Conservation (phyloP, 805 yeast species). For the Yarrowia bubula region DNA sequence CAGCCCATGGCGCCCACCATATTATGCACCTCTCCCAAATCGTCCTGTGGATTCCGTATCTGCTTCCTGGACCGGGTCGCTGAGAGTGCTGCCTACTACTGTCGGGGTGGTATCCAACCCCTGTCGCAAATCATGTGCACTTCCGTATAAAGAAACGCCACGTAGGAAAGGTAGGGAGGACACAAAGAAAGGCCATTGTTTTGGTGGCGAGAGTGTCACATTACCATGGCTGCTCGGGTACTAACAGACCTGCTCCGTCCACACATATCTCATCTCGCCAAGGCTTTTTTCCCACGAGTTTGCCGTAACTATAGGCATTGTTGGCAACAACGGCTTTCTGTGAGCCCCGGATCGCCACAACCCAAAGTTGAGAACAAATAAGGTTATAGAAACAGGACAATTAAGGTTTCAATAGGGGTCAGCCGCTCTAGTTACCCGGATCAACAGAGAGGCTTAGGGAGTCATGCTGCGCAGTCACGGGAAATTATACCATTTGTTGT, state of each 20-base stretch:
- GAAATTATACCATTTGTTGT: not conserved
- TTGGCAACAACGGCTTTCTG: not conserved
- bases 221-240: not conserved
- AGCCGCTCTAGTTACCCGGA: slow-evolving; percentile 20
- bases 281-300: not conserved
- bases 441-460: not conserved
- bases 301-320: not conserved
- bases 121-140: slow-evolving; percentile 9
- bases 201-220: not conserved
- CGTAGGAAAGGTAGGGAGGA: not conserved
- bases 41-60: not conserved
- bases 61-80: too few relatives aligned
- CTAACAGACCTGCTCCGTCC: not conserved
- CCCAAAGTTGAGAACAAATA: not conserved
- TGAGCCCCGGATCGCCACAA: slow-evolving; percentile 11
- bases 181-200: not conserved
- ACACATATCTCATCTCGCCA: not conserved
- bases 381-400: not conserved
- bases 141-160: slow-evolving; percentile 9
- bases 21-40: not conserved
- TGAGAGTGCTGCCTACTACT: too few relatives aligned
- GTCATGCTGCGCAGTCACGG: slow-evolving; percentile 5
- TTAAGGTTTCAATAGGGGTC: slow-evolving; percentile 13
- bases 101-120: not conserved
- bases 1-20: not conserved